Conservation (phyloP, 1,139 yeast species). For the Candida frijolesensis region DNA sequence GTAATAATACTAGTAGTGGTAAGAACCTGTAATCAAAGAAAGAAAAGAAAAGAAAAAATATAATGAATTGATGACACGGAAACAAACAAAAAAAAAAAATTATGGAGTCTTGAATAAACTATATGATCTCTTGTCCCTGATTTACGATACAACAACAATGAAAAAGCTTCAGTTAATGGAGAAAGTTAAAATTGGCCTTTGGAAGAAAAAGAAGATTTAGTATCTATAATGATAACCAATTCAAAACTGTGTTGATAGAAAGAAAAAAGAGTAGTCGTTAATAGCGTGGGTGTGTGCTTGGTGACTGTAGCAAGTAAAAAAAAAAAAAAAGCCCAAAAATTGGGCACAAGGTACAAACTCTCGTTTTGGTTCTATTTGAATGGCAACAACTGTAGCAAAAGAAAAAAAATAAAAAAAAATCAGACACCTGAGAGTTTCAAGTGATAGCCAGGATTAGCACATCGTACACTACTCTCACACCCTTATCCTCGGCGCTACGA, state of each 20-base stretch:
- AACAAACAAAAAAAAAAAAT: slow-evolving; percentile 3
- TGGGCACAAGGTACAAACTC: not conserved
- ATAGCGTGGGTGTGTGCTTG: too few relatives aligned
- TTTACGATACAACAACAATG: not conserved
- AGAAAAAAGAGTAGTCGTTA: not conserved
- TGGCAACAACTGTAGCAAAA: slow-evolving; percentile 8
- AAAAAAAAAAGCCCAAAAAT: not conserved
- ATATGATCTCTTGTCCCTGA: slow-evolving; percentile 1
- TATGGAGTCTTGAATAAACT: not conserved
- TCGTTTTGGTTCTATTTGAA: not conserved
- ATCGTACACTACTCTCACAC: not conserved
- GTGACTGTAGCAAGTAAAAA: not conserved
- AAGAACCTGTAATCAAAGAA: not conserved
- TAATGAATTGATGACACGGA: slow-evolving; percentile 9
- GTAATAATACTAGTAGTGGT: not conserved
- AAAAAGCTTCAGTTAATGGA: not conserved
- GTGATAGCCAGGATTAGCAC: not conserved
- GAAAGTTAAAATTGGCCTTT: not conserved
- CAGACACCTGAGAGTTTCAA: slow-evolving; percentile 6
- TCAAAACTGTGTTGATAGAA: not conserved
- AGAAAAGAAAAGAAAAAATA: slow-evolving; percentile 2
- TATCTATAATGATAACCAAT: not conserved
- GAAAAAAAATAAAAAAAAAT: slow-evolving; percentile 2
- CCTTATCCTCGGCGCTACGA: not conserved
- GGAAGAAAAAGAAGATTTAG: not conserved